Evolutionary conservation across 129 eudicot species (phyloP).

Genomic region (Ambrosia artemisiifolia): DNA sequence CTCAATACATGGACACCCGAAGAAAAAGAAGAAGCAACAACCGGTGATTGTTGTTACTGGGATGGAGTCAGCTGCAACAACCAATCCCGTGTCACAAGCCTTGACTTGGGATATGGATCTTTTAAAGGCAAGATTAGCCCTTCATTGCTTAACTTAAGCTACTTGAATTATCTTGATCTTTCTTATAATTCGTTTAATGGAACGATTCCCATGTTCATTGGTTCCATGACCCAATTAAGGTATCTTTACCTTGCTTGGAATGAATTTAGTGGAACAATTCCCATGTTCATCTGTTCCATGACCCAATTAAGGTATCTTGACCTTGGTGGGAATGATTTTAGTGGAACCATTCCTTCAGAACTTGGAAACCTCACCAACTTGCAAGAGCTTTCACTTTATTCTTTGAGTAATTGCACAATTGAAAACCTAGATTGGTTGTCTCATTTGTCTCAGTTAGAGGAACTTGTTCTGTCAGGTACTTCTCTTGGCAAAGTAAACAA

Average conservation of each 20-base stretch:
- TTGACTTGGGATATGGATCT: background rate
- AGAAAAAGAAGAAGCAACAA: background rate
- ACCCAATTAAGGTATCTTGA: too few species aligned
- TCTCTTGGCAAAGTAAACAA: too few species aligned
- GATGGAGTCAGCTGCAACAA: conserved; percentile 17
- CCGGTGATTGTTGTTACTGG: background rate
- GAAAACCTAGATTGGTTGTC: conserved; percentile 19
- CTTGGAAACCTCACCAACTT: too few species aligned
- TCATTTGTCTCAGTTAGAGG: background rate
- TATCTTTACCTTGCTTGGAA: too few species aligned
- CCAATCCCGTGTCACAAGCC: conserved; percentile 17
- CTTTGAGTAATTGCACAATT: background rate
- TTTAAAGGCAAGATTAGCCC: conserved; percentile 13
- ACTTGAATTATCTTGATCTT: conserved; percentile 9
- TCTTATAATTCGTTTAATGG: too few species aligned
- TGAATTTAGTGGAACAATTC: background rate
- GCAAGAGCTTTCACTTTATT: background rate
- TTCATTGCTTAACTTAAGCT: background rate
- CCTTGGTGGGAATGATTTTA: background rate
- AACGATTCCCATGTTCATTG: too few species aligned
- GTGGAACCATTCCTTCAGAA: background rate
- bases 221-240: too few species aligned
- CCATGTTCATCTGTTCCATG: too few species aligned
- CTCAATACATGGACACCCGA: conserved; percentile 19
- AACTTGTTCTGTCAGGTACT: too few species aligned